Conservation (phyloP, 257 asterid genomes). For the Apocynum venetum region DNA sequence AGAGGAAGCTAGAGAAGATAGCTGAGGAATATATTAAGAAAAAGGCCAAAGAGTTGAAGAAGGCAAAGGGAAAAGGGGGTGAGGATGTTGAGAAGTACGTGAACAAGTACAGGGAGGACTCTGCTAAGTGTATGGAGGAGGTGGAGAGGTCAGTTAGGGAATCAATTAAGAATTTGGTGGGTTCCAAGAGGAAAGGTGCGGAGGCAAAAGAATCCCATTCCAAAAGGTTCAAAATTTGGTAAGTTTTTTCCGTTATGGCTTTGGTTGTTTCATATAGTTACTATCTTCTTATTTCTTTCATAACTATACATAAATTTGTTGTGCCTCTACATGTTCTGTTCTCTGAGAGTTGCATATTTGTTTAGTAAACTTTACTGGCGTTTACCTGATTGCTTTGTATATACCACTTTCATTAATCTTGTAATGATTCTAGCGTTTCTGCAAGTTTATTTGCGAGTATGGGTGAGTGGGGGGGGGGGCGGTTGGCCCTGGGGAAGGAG, state of each 20-base stretch:
- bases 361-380: neutral
- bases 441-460: neutral
- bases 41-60: slow-evolving; percentile 60
- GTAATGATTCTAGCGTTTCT: neutral
- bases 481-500: too few species aligned
- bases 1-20: slow-evolving; percentile 82
- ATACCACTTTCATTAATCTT: neutral
- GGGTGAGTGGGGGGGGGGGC: neutral
- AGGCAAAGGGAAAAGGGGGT: slow-evolving; percentile 48
- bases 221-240: slow-evolving; percentile 78
- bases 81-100: slow-evolving; percentile 69
- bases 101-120: slow-evolving; percentile 77
- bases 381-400: neutral
- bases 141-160: slow-evolving; percentile 80
- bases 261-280: neutral
- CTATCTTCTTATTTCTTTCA: neutral
- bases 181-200: slow-evolving; percentile 50
- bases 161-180: slow-evolving; percentile 44
- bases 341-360: neutral
- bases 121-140: slow-evolving; percentile 78
- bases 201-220: slow-evolving; percentile 32
- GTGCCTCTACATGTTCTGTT: neutral
- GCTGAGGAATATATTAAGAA: slow-evolving; percentile 83
- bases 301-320: too few species aligned
- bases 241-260: slow-evolving; percentile 11